Evolutionary conservation across 768 basidiomycete species (phyloP).

Genomic region (Rhodosporidiobolus odoratus): DNA sequence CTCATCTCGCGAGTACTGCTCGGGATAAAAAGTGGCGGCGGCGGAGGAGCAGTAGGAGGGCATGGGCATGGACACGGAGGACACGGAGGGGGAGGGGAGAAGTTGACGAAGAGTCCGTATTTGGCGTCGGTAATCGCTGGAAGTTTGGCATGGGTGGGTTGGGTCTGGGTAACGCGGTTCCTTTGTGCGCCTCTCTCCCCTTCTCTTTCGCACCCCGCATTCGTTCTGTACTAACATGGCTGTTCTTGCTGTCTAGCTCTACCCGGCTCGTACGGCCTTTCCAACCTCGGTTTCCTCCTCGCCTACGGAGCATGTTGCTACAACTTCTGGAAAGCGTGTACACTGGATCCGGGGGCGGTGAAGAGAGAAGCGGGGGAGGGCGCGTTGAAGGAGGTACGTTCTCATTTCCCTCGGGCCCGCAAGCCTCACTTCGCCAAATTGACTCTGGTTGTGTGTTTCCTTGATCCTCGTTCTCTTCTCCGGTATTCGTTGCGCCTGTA

Average conservation of each 20-base stretch:
- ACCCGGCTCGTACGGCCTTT: slow-evolving; percentile 65
- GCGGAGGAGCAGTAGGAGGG: slow-evolving; percentile 51
- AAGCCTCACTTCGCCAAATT: no score
- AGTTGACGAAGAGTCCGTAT: slow-evolving; percentile 80
- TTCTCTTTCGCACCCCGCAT: not conserved
- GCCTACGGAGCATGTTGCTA: slow-evolving; percentile 66
- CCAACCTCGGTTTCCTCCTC: slow-evolving; percentile 71
- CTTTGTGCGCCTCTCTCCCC: slow-evolving; percentile 56
- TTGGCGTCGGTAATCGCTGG: slow-evolving; percentile 84
- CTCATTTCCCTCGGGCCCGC: no score
- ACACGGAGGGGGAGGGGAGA: slow-evolving; percentile 62
- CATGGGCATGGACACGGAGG: not conserved
- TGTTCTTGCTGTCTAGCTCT: slow-evolving; percentile 54
- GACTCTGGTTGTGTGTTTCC: no score
- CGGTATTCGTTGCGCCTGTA: slow-evolving; percentile 42
- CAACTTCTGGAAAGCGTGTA: slow-evolving; percentile 86
- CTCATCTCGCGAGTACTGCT: slow-evolving; percentile 78
- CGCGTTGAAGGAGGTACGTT: slow-evolving; percentile 75
- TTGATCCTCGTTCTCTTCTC: not conserved
- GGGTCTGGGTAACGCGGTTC: slow-evolving; percentile 72
- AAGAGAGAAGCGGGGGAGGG: slow-evolving; percentile 61
- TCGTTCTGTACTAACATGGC: not conserved
- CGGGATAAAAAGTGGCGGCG: slow-evolving; percentile 46
- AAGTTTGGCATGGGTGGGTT: slow-evolving; percentile 80
- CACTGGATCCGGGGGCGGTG: slow-evolving; percentile 81